phyloP scores from a whole-genome alignment of 495 filamentous ascomycete genomes.

The Rostrohypoxylon terebratum region DNA sequence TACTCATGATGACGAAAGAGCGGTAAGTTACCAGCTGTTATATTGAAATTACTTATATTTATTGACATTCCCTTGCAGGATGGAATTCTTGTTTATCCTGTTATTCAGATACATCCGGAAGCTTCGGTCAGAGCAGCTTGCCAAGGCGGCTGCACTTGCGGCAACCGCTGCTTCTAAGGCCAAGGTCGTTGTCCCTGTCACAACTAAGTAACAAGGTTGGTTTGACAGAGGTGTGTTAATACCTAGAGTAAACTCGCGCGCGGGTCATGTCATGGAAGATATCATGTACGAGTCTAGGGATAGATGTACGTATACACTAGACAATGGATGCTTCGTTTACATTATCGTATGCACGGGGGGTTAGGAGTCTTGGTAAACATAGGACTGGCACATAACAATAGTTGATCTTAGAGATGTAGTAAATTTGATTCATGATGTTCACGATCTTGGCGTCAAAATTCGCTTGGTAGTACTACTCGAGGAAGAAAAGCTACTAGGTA shows the following conservation, averaged over 20 bases:
- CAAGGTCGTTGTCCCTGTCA: conserved; percentile 59
- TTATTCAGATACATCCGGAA: conserved; percentile 84
- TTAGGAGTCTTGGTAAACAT: conserved; percentile 30
- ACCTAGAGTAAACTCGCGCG: background rate
- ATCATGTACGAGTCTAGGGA: background rate
- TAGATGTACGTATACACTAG: conserved; percentile 24
- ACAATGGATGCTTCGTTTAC: conserved; percentile 27
- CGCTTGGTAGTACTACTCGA: no score
- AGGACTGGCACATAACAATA: conserved; percentile 8
- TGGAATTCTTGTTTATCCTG: conserved; percentile 90
- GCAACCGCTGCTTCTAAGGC: conserved; percentile 66
- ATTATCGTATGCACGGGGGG: conserved; percentile 15
- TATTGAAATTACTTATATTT: background rate
- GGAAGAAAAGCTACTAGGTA: no score
- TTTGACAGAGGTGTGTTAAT: conserved; percentile 8
- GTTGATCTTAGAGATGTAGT: background rate
- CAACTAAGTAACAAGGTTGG: conserved; percentile 58
- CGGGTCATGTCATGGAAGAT: background rate
- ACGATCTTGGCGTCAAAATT: background rate
- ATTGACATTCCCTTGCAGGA: conserved; percentile 63
- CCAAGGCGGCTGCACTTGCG: conserved; percentile 71
- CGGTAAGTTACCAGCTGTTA: conserved; percentile 66
- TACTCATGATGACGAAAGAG: conserved; percentile 99
- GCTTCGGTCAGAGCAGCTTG: conserved; percentile 75
- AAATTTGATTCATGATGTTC: background rate